Evolutionary conservation across 140 eudicot species (phyloP), one percentile per base, ranked within the genome.

Genomic region (Ambrosia hybrid): DNA sequence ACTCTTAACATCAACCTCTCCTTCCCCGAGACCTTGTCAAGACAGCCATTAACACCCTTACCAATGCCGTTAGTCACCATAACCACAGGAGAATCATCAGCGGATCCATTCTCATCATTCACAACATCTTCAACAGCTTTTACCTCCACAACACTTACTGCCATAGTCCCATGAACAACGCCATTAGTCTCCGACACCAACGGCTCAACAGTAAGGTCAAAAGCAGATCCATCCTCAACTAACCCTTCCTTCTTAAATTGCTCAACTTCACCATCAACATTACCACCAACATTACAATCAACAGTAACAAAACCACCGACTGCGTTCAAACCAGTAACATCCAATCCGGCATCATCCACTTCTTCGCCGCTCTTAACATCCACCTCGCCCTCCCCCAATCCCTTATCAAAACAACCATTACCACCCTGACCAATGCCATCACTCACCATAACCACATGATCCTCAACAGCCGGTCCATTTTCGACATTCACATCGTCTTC

Each of bases 201-300:
- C 68, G 45, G 63, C 41, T 67, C 81, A 74, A 55, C 57, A 59
- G 21, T 15, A 5, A 68, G 51, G 30, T 21, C 30, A 21, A 21
- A 21, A 21, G 30, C 30, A 1, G 30, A 21, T 65, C 45, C 72
- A 43, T 65, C 65, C 45, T 80, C 74, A 13, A 73, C 14, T 37
- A 67, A 57, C 51, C 39, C 57, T 21, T 73, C 70, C 43, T 73
- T 67, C 41, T 61, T 68, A 66, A 36, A 73, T 55, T 43, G 64
- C 34, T 72, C 75, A 15, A 59, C 76, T 79, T 34, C 79, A 68
- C 51, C 33, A 57, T 16, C 73, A 65, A 49, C 73, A 61, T 7
- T 70, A 58, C 70, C 75, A 68, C 58, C 67, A 70, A 76, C 88
- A 77, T 76, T 73, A 78, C 67, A 60, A 37, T 66, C 67, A 70